Conservation (phyloP, 139 green algal species). For the Tetraselmis striata region DNA sequence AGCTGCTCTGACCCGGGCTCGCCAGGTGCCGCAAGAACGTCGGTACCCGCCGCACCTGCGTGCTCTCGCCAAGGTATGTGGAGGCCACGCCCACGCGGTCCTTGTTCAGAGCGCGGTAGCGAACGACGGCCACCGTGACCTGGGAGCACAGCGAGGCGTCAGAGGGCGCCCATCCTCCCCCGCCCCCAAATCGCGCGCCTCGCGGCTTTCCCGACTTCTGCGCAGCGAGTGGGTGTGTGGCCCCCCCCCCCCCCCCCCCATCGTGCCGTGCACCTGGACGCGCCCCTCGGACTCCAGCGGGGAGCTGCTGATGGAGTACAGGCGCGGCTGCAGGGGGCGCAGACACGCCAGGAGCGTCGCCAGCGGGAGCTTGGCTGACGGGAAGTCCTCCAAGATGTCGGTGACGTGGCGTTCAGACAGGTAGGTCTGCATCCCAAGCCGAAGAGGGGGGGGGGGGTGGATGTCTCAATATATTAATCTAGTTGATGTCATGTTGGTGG, state of each 20-base stretch:
- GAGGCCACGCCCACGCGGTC: slow-evolving; percentile 65
- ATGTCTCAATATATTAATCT: no score
- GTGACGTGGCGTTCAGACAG: slow-evolving; percentile 56
- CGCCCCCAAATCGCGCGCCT: no score
- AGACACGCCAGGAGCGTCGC: slow-evolving; percentile 35
- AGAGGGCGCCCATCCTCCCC: no score
- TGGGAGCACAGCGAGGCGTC: not conserved
- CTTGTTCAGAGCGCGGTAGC: slow-evolving; percentile 48
- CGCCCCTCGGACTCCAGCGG: slow-evolving; percentile 13
- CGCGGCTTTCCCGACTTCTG: no score
- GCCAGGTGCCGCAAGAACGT: no score
- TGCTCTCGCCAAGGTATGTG: slow-evolving; percentile 53
- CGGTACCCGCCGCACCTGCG: slow-evolving; percentile 35
- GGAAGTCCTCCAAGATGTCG: slow-evolving; percentile 65
- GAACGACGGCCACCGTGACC: slow-evolving; percentile 62
- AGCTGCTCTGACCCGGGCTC: no score
- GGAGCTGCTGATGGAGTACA: slow-evolving; percentile 82
- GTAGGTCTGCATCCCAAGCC: slow-evolving; percentile 44
- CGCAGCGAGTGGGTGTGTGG: no score
- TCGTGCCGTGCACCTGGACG: slow-evolving; percentile 35
- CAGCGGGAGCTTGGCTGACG: slow-evolving; percentile 14
- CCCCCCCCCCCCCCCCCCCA: no score
- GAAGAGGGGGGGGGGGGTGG: no score
- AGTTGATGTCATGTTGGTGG: no score
- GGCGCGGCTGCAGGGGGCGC: slow-evolving; percentile 71